A percentile compares a stretch with the other conserved stretches of the same genome.
Evolutionary conservation across 257 asterid species (phyloP).

Genomic region (Salvia miltiorrhiza): DNA sequence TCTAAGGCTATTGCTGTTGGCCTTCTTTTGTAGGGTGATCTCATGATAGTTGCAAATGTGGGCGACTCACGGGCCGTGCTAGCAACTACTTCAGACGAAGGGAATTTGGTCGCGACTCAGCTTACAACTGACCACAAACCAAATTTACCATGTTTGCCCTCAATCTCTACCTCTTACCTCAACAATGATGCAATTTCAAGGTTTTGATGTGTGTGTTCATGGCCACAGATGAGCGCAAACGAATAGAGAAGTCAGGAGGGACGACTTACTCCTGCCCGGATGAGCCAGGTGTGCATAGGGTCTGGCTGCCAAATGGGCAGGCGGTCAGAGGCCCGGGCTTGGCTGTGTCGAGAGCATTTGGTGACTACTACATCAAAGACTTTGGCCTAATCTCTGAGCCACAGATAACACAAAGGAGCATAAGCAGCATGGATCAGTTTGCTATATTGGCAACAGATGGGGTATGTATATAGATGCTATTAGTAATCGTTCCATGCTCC

Average conservation of each 20-base stretch:
- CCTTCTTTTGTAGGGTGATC: conserved; percentile 46
- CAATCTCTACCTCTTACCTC: conserved; percentile 1
- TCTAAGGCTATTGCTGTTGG: not conserved
- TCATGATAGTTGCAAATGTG: conserved; percentile 53
- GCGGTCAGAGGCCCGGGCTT: conserved; percentile 67
- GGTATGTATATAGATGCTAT: conserved; percentile 28
- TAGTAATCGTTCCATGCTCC: not conserved
- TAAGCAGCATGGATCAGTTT: conserved; percentile 53
- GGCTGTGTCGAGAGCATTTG: conserved; percentile 78
- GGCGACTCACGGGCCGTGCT: conserved; percentile 84
- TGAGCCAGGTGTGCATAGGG: conserved; percentile 68
- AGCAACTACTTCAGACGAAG: conserved; percentile 52
- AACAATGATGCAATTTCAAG: not conserved
- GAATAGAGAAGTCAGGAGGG: conserved; percentile 63
- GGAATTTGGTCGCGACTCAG: conserved; percentile 53
- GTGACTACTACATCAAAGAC: conserved; percentile 68
- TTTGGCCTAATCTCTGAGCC: conserved; percentile 84
- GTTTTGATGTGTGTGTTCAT: not conserved
- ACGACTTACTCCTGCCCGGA: conserved; percentile 46
- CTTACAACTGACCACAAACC: conserved; percentile 83
- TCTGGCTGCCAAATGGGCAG: conserved; percentile 67
- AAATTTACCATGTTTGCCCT: conserved; percentile 56
- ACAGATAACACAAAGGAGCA: conserved; percentile 51
- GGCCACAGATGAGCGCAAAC: conserved; percentile 54
- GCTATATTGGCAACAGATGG: conserved; percentile 81